phyloP scores from a whole-genome alignment of 1,139 yeast species.

The Taiozyma sp. region DNA sequence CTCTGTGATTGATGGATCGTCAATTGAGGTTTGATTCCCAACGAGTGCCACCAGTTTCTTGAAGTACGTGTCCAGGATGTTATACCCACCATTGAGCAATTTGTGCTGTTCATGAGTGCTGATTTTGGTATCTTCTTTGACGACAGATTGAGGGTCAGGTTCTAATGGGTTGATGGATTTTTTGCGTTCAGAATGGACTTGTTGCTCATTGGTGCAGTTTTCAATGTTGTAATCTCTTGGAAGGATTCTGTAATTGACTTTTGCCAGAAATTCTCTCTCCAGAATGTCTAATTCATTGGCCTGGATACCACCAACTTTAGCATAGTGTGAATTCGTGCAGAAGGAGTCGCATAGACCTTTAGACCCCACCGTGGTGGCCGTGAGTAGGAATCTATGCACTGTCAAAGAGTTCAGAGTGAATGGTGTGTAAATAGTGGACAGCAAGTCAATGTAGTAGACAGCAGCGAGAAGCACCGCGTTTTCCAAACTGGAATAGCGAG shows the following conservation, averaged over 20 bases:
- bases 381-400: slow-evolving; percentile 84
- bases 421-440: slow-evolving; percentile 72
- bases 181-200: slow-evolving; percentile 13
- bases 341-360: slow-evolving; percentile 93
- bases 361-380: slow-evolving; percentile 88
- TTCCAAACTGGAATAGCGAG: slow-evolving; percentile 82
- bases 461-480: slow-evolving; percentile 77
- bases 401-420: slow-evolving; percentile 89
- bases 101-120: slow-evolving; percentile 6
- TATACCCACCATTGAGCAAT: slow-evolving; percentile 25
- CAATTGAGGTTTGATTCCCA: slow-evolving; percentile 32
- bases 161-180: slow-evolving; percentile 15
- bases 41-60: slow-evolving; percentile 56
- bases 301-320: slow-evolving; percentile 94
- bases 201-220: slow-evolving; percentile 26
- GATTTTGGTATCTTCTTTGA: not conserved
- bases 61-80: slow-evolving; percentile 55
- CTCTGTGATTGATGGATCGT: slow-evolving; percentile 11
- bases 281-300: slow-evolving; percentile 78
- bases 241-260: slow-evolving; percentile 75
- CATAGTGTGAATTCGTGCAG: slow-evolving; percentile 90
- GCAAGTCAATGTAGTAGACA: slow-evolving; percentile 82
- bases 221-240: slow-evolving; percentile 44
- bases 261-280: slow-evolving; percentile 79
- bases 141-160: slow-evolving; percentile 1